Base-by-base conservation (phyloP, 129 eudicot species). In the Flaveria bidentis region DNA sequence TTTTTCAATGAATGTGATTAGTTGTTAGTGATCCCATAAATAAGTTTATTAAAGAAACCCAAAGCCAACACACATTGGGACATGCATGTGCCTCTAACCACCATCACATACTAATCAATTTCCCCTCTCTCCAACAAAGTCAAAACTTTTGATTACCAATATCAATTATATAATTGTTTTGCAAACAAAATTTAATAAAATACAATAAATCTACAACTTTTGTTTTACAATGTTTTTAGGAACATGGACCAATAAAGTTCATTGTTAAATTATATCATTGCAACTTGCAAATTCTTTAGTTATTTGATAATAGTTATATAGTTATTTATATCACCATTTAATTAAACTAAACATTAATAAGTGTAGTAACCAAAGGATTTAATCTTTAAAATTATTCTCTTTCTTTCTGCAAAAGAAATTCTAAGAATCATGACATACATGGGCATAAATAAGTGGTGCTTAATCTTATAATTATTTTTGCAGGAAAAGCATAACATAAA, bases 31-130 rank as follows among this genome's bases (percentile, higher is more conserved):
- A 70, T 82, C 82, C 82, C 85, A 82, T 71, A 62, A 69, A 50
- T 50, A 76, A 25, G 30, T 28, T 58, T 47, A 28, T 47, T 75
- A 49, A 69, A 56, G 18, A 51, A 46, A 57, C 66, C 75, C 65
- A 39, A 69, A 61, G 84, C 84, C 84, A 81, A 76, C 84, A 81
- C 76, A 75, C 44, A 50, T 70, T 77, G 78, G 73, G 68, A 76
- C 78, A 75, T 84, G 53, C 87, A 84, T 84, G 84, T 84, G 87
- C 85, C 49, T 72, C 67, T 84, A 76, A 75, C 72, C 82, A 84
- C 73, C 84, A 61, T 80, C 71, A 62, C 82, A 80, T 58, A 75
- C 80, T 80, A 65, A 69, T 79, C 84, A 63, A 83, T 70, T 62
- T 67, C 69, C 20, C 82, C 56, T 65, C 76, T 41, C 51, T 73